Base-by-base conservation (phyloP, 23 red algal species). In the Porphyridium purpureum region DNA sequence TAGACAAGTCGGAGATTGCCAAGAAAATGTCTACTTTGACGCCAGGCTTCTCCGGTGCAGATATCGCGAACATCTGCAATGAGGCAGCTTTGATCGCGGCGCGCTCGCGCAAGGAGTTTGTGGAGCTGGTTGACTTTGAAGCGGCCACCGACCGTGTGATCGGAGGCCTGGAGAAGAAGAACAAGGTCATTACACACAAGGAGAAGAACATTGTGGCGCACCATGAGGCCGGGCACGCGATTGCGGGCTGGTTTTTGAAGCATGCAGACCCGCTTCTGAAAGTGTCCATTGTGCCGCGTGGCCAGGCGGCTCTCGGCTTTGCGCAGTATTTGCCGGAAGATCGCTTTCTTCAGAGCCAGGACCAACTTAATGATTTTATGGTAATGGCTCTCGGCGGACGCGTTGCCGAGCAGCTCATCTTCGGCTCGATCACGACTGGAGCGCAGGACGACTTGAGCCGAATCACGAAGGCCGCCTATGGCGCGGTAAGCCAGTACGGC, bases 41-140 rank as follows among this genome's bases (percentile, higher is more conserved):
- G 62, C 90, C 90, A 5, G 90, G 90, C n/a, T 98, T 98, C 66
- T 58, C 90, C 29, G 90, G 90, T n/a, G 90, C 90, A 3, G 90
- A 98, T 60, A 98, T 98, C 76, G 90, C 90, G 0, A 98, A 98
- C 41, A 81, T 85, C 21, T 98, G 90, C 57, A 98, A 98, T 33
- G 90, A 98, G 58, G 90, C 80, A 0, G 90, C 90, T 17, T 47
- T 98, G 7, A 98, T 98, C 33, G 90, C 90, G 0, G 90, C 90
- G 35, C 65, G 90, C 2, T 27, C 28, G 5, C 70, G 76, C 32
- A 80, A 83, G 40, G 57, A 72, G 14, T 46, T 26, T 31, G 74
- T 98, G 21, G 73, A 74, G 57, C 55, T 98, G 74, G 24, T 58
- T 26, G 90, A 98, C 31, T 98, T 98, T 59, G 90, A 98, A 46